Base-by-base conservation (phyloP, 257 asterid genomes). In the Plantago major region DNA sequence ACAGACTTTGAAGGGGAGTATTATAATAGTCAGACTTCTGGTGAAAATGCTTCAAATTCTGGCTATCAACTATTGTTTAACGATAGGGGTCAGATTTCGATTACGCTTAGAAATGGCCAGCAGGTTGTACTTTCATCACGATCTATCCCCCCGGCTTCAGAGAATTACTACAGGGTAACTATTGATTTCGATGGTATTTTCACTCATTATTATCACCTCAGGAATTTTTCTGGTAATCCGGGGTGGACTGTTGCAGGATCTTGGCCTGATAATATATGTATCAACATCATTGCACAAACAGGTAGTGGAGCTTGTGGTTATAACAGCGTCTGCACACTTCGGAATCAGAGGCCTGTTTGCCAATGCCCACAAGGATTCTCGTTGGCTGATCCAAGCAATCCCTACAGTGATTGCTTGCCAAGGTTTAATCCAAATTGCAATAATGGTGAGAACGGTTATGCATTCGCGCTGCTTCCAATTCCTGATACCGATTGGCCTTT, bases 101-200 rank as follows among this genome's bases (percentile, higher is more conserved):
- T 56, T 5, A 56, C 4, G 37, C 10, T 28, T 13, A 58, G 63
- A 58, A n/a, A n/a, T n/a, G n/a, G n/a, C n/a, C n/a, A n/a, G n/a
- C n/a, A n/a, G n/a, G n/a, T n/a, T n/a, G n/a, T 60, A 38, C 49
- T 73, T 7, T 46, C 71, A 6, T 50, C 53, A 7, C 65, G 49
- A 38, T 53, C 64, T 26, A 42, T 28, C 12, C 69, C 49, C 11
- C 57, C 64, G n/a, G 16, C 72, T 5, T 11, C 53, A 33, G 28
- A 13, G 8, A 71, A 53, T 10, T 76, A 74, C 19, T 64, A 71
- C 50, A 60, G 65, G 12, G 86, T 77, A 1, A 65, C 66, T 17
- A 62, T 82, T 15, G 78, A 75, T 44, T 59, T 4, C 18, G 84
- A 79, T 58, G 89, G 89, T 0, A 78, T 77, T 42, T 71, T 82